These are phyloP conservation scores for Mortierella sp. DNA, from an alignment of 371 early-diverging fungal genomes.

Conservation along the genomic window DNA sequence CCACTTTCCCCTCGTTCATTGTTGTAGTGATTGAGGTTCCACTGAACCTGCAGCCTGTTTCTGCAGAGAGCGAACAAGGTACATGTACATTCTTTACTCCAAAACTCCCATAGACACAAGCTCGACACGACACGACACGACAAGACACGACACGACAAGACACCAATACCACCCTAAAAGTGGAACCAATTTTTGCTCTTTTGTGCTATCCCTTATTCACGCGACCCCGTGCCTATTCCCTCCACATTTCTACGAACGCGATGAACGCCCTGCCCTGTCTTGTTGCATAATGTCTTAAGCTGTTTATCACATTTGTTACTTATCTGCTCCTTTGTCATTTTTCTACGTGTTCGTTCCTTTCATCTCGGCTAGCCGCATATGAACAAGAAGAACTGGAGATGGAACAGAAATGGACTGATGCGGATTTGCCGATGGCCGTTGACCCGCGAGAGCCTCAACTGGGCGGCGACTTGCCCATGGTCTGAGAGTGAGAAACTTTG, in stretches of 20 bases:
- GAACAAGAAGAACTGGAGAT: conserved; percentile 42
- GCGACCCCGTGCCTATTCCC: background rate
- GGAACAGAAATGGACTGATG: conserved; percentile 51
- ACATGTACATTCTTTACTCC: conserved; percentile 13
- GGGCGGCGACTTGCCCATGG: conserved; percentile 9
- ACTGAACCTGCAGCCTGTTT: conserved; percentile 35
- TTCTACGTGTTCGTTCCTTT: background rate
- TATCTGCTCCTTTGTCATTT: background rate
- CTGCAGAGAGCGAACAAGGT: conserved; percentile 48
- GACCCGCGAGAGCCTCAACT: conserved; percentile 17
- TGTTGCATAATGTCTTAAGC: background rate
- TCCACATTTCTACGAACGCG: background rate
- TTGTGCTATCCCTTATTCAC: background rate
- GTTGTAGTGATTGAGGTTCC: conserved; percentile 39
- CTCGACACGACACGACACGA: background rate
- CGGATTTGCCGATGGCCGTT: conserved; percentile 28
- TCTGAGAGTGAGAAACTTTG: too few relatives aligned
- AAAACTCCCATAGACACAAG: background rate
- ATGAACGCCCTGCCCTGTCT: background rate
- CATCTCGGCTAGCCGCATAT: conserved; percentile 23
- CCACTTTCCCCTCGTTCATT: background rate
- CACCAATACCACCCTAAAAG: background rate
- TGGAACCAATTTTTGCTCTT: conserved; percentile 1
- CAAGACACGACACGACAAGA: background rate
- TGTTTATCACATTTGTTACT: background rate